Percentiles rank a stretch among this genome's conserved stretches.
Evolutionary conservation across 148 eudicot genomes (phyloP).

Genomic region (Agrostemma githago): DNA sequence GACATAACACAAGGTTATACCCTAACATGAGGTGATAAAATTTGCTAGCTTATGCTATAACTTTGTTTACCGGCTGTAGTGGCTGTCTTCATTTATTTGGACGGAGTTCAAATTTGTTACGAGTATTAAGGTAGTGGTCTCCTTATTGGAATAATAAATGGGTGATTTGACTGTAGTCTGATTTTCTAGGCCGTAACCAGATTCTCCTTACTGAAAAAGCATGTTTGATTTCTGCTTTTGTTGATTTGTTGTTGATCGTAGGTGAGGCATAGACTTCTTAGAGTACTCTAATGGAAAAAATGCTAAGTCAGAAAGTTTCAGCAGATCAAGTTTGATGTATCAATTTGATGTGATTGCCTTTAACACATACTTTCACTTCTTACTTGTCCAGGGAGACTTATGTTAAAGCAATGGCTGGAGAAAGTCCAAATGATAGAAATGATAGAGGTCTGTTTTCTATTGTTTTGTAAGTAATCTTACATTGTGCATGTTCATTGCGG

Average conservation of each 20-base stretch:
- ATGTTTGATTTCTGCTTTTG: not conserved
- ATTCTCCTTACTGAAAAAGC: not conserved
- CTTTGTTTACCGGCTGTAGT: not conserved
- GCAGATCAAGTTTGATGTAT: not conserved
- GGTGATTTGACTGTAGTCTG: not conserved
- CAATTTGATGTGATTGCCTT: conserved; percentile 7
- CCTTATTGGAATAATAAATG: not conserved
- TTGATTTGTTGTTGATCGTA: not conserved
- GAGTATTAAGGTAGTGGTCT: not conserved
- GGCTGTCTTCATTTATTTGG: not conserved
- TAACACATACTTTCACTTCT: conserved; percentile 10
- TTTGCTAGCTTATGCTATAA: conserved; percentile 3
- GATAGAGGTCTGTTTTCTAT: conserved; percentile 70
- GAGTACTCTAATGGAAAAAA: not conserved
- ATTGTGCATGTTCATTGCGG: not conserved
- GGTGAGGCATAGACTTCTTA: not conserved
- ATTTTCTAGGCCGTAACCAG: not conserved
- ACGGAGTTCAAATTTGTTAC: not conserved
- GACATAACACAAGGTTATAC: not conserved
- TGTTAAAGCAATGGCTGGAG: conserved; percentile 83
- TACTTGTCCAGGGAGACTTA: conserved; percentile 70
- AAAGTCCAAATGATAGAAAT: conserved; percentile 94
- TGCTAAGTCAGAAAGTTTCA: not conserved
- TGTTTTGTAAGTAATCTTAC: not conserved
- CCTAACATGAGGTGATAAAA: not conserved